Base-by-base conservation (phyloP, 2,329 filamentous ascomycete genomes). In the Kalmusia sp. region DNA sequence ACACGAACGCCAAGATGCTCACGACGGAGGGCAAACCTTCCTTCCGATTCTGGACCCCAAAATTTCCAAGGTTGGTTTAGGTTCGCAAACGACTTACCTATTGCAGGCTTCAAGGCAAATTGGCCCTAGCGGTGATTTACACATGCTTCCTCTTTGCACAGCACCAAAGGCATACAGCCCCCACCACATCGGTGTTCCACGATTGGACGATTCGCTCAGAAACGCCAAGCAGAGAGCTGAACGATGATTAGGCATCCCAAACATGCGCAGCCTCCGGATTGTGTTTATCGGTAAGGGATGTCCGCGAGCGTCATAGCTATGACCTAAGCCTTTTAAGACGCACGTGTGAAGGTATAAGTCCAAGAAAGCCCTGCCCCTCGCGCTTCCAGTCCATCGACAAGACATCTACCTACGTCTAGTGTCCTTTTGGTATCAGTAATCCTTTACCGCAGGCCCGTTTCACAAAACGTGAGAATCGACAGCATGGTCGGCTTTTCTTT, bases 401-500 rank as follows among this genome's bases (percentile, higher is more conserved):
- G 14, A 37, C 12, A 19, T 27, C 7, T 11, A 11, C n/a, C n/a
- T n/a, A n/a, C n/a, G n/a, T n/a, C n/a, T n/a, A n/a, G n/a, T n/a
- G n/a, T n/a, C n/a, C n/a, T n/a, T n/a, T n/a, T n/a, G n/a, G n/a
- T n/a, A n/a, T n/a, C n/a, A n/a, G n/a, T n/a, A n/a, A n/a, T n/a
- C n/a, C n/a, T n/a, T n/a, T n/a, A n/a, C n/a, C n/a, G n/a, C n/a
- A n/a, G n/a, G n/a, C n/a, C n/a, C n/a, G n/a, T n/a, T n/a, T n/a
- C n/a, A 49, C n/a, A n/a, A 17, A 19, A 30, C 17, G 4, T 21
- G 28, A 39, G 17, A 6, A 14, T 31, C 14, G n/a, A 39, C 44
- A 44, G 41, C 31, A 53, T 53, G 45, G 31, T 27, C 24, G 27
- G 35, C 19, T 44, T 43, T 11, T 52, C 49, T 14, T 33, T 38